Percentiles rank a stretch among this genome's conserved stretches.
Conservation (phyloP, 805 yeast genomes). For the Cyberlindnera maritima region DNA sequence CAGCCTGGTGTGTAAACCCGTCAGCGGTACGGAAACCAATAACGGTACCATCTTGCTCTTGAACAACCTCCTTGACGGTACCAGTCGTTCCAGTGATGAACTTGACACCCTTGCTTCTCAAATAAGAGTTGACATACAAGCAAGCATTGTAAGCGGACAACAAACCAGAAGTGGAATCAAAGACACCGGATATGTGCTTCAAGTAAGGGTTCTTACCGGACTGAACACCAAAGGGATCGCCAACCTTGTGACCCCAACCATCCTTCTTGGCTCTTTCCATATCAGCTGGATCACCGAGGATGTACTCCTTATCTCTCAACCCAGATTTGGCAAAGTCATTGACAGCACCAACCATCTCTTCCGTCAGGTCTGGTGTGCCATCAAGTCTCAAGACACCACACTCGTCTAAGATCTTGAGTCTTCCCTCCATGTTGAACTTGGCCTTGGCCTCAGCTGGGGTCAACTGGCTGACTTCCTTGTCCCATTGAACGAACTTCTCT, state of each 20-base stretch:
- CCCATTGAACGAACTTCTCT: slow-evolving; percentile 16
- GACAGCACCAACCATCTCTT: slow-evolving; percentile 8
- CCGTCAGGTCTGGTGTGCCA: slow-evolving; percentile 7
- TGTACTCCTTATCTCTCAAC: slow-evolving; percentile 19
- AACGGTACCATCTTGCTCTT: slow-evolving; percentile 11
- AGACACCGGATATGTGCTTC: slow-evolving; percentile 22
- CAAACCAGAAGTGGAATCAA: slow-evolving; percentile 34
- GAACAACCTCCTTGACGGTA: slow-evolving; percentile 25
- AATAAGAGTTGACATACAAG: slow-evolving; percentile 29
- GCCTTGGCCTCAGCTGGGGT: slow-evolving; percentile 13
- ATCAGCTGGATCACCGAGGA: slow-evolving; percentile 30
- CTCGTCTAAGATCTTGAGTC: slow-evolving; percentile 14
- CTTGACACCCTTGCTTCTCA: slow-evolving; percentile 32
- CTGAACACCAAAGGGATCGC: slow-evolving; percentile 18
- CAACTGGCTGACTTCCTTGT: slow-evolving; percentile 7
- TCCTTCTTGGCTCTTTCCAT: slow-evolving; percentile 30
- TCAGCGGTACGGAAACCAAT: slow-evolving; percentile 27
- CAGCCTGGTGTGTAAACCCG: slow-evolving; percentile 25
- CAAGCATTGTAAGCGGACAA: slow-evolving; percentile 35
- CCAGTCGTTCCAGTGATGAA: slow-evolving; percentile 34
- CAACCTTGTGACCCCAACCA: slow-evolving; percentile 29
- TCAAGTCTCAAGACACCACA: slow-evolving; percentile 17
- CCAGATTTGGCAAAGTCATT: slow-evolving; percentile 14
- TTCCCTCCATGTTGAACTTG: slow-evolving; percentile 14
- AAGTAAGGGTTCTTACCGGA: slow-evolving; percentile 15